Evolutionary conservation across 192 early-diverging fungal species (phyloP), one percentile per base, ranked within the genome.

Genomic region (Coemansia furcata): DNA sequence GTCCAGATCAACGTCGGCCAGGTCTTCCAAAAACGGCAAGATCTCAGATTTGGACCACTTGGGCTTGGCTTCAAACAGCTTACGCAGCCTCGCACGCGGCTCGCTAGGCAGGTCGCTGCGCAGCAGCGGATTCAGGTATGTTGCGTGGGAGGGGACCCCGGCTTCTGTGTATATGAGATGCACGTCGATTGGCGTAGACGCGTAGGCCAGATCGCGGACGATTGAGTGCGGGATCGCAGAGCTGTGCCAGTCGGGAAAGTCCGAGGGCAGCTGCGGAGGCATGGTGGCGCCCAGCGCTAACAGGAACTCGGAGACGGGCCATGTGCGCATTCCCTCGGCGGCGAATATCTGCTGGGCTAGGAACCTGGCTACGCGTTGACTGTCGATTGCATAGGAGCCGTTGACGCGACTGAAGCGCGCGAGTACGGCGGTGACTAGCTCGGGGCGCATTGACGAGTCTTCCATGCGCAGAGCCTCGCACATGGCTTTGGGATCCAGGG

Each of bases 281-380:
- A 76, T 75, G 11, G 77, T 68, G 9, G 69, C 73, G 7, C 43
- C 69, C 39, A 78, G 59, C 3, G 81, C 77, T 9, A 38, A 10
- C 3, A 73, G 57, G 38, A 83, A 78, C 67, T 83, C 81, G 26
- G 69, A 6, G 33, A 65, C 73, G 0, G 72, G 72, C 81, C 81
- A 83, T 14, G 76, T 35, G 14, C 74, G 69, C 46, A 66, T 46
- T 10, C 50, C 62, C 52, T 75, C 73, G 9, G 70, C 61, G 2
- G 60, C 68, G 47, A 83, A 83, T 15, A 83, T 73, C 50, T 78
- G 76, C 62, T 72, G 67, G 36, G 81, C 81, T 42, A 83, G 58
- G 63, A 62, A 83, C 46, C 33, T 54, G 3, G 69, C 76, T 4
- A 83, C 81, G 11, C 67, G 58, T 2, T 8, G 14, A n/a, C 44